These are phyloP conservation scores for Graphium sp. DNA, from an alignment of 2,329 filamentous ascomycete species.

Conservation along the genomic window DNA sequence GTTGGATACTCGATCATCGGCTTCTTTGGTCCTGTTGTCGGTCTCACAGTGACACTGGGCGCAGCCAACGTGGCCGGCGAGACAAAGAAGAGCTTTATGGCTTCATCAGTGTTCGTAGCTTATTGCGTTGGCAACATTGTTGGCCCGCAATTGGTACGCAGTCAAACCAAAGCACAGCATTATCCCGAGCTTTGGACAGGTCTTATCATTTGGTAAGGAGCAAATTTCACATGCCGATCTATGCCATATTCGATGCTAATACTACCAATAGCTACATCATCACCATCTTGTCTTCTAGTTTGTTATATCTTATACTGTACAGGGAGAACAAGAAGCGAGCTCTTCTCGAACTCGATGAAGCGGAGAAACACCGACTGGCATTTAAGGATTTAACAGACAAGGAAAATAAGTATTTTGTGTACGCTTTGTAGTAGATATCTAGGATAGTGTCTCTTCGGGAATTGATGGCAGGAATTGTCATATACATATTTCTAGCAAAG, in stretches of 20 bases:
- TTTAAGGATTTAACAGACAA: slow-evolving; percentile 55
- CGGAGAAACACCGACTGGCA: slow-evolving; percentile 37
- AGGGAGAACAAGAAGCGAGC: slow-evolving; percentile 39
- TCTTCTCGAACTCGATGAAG: slow-evolving; percentile 32
- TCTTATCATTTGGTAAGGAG: slow-evolving; percentile 42
- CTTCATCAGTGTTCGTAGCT: slow-evolving; percentile 55
- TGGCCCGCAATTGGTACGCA: slow-evolving; percentile 53
- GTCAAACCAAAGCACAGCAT: slow-evolving; percentile 44
- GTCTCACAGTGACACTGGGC: slow-evolving; percentile 31
- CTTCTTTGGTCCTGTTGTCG: slow-evolving; percentile 56
- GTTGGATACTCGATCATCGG: slow-evolving; percentile 57
- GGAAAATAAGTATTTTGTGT: slow-evolving; percentile 50
- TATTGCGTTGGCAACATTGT: slow-evolving; percentile 66
- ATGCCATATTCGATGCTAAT: background rate
- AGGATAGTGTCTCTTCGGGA: too few species aligned
- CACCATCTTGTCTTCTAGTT: slow-evolving; percentile 38
- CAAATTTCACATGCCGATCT: background rate
- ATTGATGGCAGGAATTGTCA: too few species aligned
- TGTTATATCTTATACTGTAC: slow-evolving; percentile 40
- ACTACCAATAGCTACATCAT: slow-evolving; percentile 48
- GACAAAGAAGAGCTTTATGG: slow-evolving; percentile 66
- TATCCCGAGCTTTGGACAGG: slow-evolving; percentile 59
- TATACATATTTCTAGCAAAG: too few species aligned
- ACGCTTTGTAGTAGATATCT: too few species aligned
- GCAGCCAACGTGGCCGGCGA: slow-evolving; percentile 57